phyloP scores from a whole-genome alignment of 2,329 filamentous ascomycete species.

The Claviceps fusiformis region DNA sequence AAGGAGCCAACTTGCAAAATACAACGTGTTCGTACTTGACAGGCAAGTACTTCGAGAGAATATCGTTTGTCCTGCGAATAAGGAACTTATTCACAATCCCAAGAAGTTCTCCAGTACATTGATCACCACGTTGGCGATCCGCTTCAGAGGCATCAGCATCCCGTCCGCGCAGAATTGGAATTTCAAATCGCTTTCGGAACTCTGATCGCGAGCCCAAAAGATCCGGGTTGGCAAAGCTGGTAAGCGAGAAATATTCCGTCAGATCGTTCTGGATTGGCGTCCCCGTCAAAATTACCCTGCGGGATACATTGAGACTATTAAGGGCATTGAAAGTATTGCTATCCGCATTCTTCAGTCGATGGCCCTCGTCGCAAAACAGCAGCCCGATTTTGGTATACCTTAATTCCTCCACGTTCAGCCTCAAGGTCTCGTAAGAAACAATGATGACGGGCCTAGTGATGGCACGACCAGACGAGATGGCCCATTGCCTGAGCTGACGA shows the following conservation, averaged over 20 bases:
- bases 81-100: constrained; percentile 93
- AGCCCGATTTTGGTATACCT: constrained; percentile 83
- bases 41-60: constrained; percentile 90
- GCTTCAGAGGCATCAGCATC: constrained; percentile 79
- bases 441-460: constrained; percentile 90
- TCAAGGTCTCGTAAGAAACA: constrained; percentile 91
- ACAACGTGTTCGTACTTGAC: constrained; percentile 99
- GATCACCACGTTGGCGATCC: constrained; percentile 71
- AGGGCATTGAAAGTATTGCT: constrained; percentile 89
- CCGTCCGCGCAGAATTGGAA: constrained; percentile 81
- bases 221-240: constrained; percentile 92
- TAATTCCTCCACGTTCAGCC: constrained; percentile 80
- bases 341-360: constrained; percentile 92
- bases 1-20: constrained; percentile 87
- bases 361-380: constrained; percentile 90
- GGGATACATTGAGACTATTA: constrained; percentile 77
- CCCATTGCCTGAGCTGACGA: constrained; percentile 86
- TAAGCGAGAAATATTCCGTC: constrained; percentile 92
- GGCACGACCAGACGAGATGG: constrained; percentile 75
- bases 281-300: constrained; percentile 87
- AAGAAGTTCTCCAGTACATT: constrained; percentile 69
- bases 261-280: constrained; percentile 97
- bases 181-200: constrained; percentile 86
- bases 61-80: constrained; percentile 94
- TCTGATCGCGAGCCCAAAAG: constrained; percentile 79